Evolutionary conservation across 345 rosid species (phyloP).

Genomic region (Rhizophora mangle): DNA sequence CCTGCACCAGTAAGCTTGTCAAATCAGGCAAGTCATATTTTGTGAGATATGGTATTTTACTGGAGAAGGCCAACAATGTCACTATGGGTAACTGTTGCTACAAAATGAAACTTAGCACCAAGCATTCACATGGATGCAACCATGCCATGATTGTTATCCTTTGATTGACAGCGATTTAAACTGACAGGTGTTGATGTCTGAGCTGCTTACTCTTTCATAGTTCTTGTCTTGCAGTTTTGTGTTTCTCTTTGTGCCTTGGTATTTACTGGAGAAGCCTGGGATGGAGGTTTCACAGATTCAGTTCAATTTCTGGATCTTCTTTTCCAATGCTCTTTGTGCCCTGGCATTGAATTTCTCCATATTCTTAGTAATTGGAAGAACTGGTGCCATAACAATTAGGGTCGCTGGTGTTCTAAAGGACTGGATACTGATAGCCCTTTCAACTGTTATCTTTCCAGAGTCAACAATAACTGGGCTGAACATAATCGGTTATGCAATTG

Average conservation of each 20-base stretch:
- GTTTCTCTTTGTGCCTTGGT: conserved; percentile 91
- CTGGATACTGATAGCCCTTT: conserved; percentile 96
- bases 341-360: conserved; percentile 85
- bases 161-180: not conserved
- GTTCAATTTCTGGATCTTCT: conserved; percentile 95
- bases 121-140: not conserved
- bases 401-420: conserved; percentile 98
- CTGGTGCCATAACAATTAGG: conserved; percentile 89
- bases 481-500: conserved; percentile 88
- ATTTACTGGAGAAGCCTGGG: conserved; percentile 72
- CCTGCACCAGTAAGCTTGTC: no score
- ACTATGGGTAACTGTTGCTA: not conserved
- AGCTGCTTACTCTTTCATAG: conserved; percentile 12
- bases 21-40: not conserved
- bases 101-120: not conserved
- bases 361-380: conserved; percentile 92
- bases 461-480: conserved; percentile 90
- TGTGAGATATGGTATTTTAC: not conserved
- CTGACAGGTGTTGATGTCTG: not conserved
- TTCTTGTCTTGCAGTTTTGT: conserved; percentile 64
- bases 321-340: conserved; percentile 93
- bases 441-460: conserved; percentile 85
- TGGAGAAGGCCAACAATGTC: not conserved
- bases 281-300: conserved; percentile 83
- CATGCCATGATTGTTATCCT: not conserved